Conservation (phyloP, 140 eudicot genomes). For the Cichorium intybus region DNA sequence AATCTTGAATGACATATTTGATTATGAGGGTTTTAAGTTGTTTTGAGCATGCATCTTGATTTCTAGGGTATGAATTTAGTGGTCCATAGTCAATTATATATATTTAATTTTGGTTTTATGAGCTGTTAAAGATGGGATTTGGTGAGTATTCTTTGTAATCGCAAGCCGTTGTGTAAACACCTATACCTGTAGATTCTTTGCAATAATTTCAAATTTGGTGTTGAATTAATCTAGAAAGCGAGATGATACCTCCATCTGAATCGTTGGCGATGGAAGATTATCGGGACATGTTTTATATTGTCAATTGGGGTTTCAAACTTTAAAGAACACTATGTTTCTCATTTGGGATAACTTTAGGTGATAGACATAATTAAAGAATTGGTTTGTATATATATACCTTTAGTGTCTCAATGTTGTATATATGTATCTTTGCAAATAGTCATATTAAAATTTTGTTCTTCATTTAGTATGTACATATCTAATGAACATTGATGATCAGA, state of each 20-base stretch:
- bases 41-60: not conserved
- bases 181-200: conserved; percentile 3
- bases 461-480: too few species aligned
- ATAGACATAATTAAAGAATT: too few species aligned
- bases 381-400: too few species aligned
- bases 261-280: conserved; percentile 60
- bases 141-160: not conserved
- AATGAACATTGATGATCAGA: too few species aligned
- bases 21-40: conserved; percentile 8
- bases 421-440: too few species aligned
- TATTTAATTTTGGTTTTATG: not conserved
- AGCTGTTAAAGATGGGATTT: not conserved
- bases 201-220: conserved; percentile 5
- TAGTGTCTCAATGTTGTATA: too few species aligned
- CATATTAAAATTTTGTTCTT: too few species aligned
- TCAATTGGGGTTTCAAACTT: too few species aligned
- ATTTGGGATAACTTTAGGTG: too few species aligned
- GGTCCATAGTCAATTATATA: not conserved
- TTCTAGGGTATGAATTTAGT: conserved; percentile 21
- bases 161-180: not conserved
- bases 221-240: conserved; percentile 26
- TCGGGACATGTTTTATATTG: too few species aligned
- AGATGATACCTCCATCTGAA: conserved; percentile 60
- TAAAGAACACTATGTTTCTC: too few species aligned
- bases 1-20: conserved; percentile 2